Conservation (phyloP, 129 eudicot species). For the Centella asiatica region DNA sequence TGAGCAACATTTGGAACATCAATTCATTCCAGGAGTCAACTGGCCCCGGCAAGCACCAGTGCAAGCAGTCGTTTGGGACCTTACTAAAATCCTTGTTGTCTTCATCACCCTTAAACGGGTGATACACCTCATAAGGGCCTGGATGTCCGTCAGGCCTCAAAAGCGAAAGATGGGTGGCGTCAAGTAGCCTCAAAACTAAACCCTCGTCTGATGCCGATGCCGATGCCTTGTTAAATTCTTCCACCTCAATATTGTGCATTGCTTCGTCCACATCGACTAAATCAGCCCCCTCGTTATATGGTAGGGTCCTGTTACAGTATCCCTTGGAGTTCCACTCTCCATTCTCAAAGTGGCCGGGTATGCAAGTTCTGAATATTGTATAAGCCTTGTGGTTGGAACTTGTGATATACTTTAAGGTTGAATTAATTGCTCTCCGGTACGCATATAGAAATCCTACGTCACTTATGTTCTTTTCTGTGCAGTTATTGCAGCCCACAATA, state of each 20-base stretch:
- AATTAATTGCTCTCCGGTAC: constrained; percentile 35
- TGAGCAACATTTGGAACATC: constrained; percentile 37
- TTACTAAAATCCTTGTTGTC: too few relatives aligned
- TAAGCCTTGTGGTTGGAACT: constrained; percentile 29
- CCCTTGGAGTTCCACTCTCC: constrained; percentile 77
- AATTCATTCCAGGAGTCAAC: constrained; percentile 81
- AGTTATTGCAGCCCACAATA: too few relatives aligned
- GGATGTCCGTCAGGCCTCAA: constrained; percentile 90
- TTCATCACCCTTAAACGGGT: background rate
- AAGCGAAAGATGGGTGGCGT: constrained; percentile 47
- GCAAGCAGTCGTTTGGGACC: constrained; percentile 85
- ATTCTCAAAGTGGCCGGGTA: constrained; percentile 77
- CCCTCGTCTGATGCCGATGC: constrained; percentile 10
- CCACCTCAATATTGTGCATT: constrained; percentile 52
- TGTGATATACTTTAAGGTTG: constrained; percentile 29
- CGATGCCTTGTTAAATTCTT: constrained; percentile 36
- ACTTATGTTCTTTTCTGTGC: too few relatives aligned
- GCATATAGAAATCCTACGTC: constrained; percentile 36
- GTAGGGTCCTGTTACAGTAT: constrained; percentile 44
- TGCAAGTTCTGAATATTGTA: constrained; percentile 42
- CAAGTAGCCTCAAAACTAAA: constrained; percentile 40
- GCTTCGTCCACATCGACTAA: constrained; percentile 23
- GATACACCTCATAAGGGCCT: constrained; percentile 45
- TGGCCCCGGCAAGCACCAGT: constrained; percentile 96
- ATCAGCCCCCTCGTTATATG: constrained; percentile 39